Evolutionary conservation across 352 stramenopile species (phyloP).

Genomic region (Pythium aquatile): DNA sequence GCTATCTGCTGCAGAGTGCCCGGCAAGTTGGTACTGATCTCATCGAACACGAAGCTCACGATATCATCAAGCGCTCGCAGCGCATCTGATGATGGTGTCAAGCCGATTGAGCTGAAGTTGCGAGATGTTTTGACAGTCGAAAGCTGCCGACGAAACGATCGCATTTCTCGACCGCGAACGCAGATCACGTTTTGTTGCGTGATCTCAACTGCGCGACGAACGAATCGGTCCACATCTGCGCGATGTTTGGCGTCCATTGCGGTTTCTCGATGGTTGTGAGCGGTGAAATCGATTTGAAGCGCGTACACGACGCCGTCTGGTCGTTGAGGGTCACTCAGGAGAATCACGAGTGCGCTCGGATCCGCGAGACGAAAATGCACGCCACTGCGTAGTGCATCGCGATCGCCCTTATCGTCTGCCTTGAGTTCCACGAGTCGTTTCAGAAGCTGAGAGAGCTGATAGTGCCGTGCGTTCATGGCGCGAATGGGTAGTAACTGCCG

Average conservation of each 20-base stretch:
- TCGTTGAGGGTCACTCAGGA: constrained; percentile 32
- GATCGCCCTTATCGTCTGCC: background rate
- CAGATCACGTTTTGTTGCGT: constrained; percentile 42
- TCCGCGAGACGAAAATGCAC: constrained; percentile 25
- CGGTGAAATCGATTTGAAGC: constrained; percentile 36
- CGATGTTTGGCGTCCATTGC: background rate
- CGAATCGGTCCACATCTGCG: constrained; percentile 25
- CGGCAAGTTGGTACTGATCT: constrained; percentile 49
- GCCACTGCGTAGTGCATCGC: background rate
- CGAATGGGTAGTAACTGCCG: constrained; percentile 56
- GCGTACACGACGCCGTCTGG: constrained; percentile 33
- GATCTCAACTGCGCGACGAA: constrained; percentile 38
- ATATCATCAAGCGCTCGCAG: constrained; percentile 47
- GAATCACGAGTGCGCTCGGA: constrained; percentile 34
- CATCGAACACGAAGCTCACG: constrained; percentile 37
- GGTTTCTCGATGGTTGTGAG: background rate
- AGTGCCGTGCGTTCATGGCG: constrained; percentile 68
- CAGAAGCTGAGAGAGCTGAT: constrained; percentile 49
- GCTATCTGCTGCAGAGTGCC: constrained; percentile 56
- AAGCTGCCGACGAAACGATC: constrained; percentile 29
- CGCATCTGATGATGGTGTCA: constrained; percentile 57
- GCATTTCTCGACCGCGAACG: constrained; percentile 50
- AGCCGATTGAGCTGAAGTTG: constrained; percentile 34
- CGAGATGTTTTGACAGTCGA: constrained; percentile 29
- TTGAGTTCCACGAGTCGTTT: constrained; percentile 8